Conservation (phyloP, 331 rosid genomes). For the Malus hybrid region DNA sequence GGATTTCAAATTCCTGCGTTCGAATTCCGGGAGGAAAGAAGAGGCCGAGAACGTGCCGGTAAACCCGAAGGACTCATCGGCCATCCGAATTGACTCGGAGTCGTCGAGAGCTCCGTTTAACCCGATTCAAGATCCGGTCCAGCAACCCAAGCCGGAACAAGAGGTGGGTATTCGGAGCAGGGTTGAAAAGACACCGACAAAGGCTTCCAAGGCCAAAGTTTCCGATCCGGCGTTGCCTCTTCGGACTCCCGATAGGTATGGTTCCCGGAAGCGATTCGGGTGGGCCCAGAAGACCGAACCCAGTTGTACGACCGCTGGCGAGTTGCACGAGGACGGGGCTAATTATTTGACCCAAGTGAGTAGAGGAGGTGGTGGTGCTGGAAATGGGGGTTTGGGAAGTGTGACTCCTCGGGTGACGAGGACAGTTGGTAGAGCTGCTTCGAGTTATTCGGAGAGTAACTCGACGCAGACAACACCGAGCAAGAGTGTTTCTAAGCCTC, state of each 20-base stretch:
- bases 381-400: constrained; percentile 34
- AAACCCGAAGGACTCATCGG: constrained; percentile 33
- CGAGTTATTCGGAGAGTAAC: constrained; percentile 57
- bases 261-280: constrained; percentile 47
- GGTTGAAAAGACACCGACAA: constrained; percentile 63
- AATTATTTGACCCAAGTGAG: constrained; percentile 18
- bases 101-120: constrained; percentile 61
- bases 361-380: constrained; percentile 34
- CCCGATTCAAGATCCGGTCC: constrained; percentile 54
- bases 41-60: constrained; percentile 65
- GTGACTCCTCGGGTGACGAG: constrained; percentile 56
- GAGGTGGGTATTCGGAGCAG: constrained; percentile 37
- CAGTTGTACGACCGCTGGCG: constrained; percentile 13
- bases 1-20: constrained; percentile 65
- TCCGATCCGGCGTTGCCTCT: constrained; percentile 48
- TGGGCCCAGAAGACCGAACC: constrained; percentile 72
- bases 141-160: constrained; percentile 28
- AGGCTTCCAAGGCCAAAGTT: constrained; percentile 32
- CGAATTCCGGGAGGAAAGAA: constrained; percentile 48
- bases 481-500: constrained; percentile 77
- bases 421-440: constrained; percentile 36
- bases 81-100: constrained; percentile 32
- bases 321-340: constrained; percentile 35
- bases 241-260: constrained; percentile 76
- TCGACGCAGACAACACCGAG: constrained; percentile 78